Conservation (phyloP, 1,139 yeast genomes). For the Kodamaea alishanica region DNA sequence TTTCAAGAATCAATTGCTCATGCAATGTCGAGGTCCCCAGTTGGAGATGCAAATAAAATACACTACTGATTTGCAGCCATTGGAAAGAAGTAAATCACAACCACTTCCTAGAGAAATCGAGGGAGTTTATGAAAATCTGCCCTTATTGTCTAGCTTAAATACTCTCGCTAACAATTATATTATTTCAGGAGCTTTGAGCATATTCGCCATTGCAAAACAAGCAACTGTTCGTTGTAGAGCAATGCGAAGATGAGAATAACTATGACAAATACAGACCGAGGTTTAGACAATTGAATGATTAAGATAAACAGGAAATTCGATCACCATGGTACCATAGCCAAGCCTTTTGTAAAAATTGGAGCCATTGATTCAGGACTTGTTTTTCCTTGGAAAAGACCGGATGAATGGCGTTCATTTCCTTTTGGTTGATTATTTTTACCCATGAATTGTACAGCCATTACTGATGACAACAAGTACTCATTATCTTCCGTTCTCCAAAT, state of each 20-base stretch:
- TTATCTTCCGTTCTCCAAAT: slow-evolving; percentile 53
- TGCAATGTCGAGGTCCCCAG: slow-evolving; percentile 8
- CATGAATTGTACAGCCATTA: slow-evolving; percentile 63
- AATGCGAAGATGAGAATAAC: no score
- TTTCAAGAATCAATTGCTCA: slow-evolving; percentile 9
- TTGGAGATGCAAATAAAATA: slow-evolving; percentile 3
- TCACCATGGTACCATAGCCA: slow-evolving; percentile 11
- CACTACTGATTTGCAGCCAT: slow-evolving; percentile 5
- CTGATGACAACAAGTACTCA: slow-evolving; percentile 54
- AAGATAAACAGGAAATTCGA: slow-evolving; percentile 44
- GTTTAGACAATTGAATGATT: slow-evolving; percentile 78
- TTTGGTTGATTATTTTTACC: slow-evolving; percentile 79
- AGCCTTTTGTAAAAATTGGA: slow-evolving; percentile 53
- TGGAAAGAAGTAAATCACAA: slow-evolving; percentile 10
- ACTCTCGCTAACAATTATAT: slow-evolving; percentile 23
- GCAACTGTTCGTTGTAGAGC: no score
- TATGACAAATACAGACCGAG: slow-evolving; percentile 74
- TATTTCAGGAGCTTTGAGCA: slow-evolving; percentile 26
- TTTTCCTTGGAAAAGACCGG: slow-evolving; percentile 82
- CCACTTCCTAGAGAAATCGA: slow-evolving; percentile 7
- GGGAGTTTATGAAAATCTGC: no score
- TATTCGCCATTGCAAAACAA: slow-evolving; percentile 12
- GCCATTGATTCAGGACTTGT: slow-evolving; percentile 78
- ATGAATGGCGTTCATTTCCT: slow-evolving; percentile 79
- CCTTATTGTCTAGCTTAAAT: slow-evolving; percentile 16